Percentiles rank a stretch among this genome's conserved stretches.
These are phyloP conservation scores for Penicillium oxalicum DNA, from an alignment of 2,329 filamentous ascomycete species.

Conservation along the genomic window DNA sequence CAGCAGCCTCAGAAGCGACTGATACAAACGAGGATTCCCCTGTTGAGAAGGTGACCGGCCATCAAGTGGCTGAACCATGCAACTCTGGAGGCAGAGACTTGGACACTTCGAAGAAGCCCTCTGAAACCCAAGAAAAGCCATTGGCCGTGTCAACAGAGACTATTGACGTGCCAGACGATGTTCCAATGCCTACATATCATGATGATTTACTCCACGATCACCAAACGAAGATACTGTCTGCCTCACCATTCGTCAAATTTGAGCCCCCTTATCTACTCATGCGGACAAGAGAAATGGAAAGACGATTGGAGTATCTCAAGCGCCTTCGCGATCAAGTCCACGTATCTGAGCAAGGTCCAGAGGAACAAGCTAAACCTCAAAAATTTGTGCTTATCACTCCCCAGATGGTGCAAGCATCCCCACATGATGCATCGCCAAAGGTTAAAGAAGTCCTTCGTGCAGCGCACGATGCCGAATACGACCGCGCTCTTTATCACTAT, in stretches of 20 bases:
- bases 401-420: slow-evolving; percentile 85
- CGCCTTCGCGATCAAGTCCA: slow-evolving; percentile 67
- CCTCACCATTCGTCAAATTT: slow-evolving; percentile 94
- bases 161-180: slow-evolving; percentile 63
- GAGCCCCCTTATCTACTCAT: slow-evolving; percentile 88
- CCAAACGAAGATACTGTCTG: slow-evolving; percentile 86
- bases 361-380: slow-evolving; percentile 59
- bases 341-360: slow-evolving; percentile 40
- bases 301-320: slow-evolving; percentile 73
- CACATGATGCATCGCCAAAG: slow-evolving; percentile 72
- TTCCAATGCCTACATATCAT: slow-evolving; percentile 85
- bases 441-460: slow-evolving; percentile 91
- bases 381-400: slow-evolving; percentile 88
- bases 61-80: slow-evolving; percentile 1
- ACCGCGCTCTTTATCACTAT: slow-evolving; percentile 90
- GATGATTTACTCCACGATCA: slow-evolving; percentile 92
- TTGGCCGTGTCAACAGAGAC: slow-evolving; percentile 15
- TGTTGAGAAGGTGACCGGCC: slow-evolving; percentile 8
- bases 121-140: slow-evolving; percentile 14
- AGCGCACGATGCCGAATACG: slow-evolving; percentile 93
- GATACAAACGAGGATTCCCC: slow-evolving; percentile 21
- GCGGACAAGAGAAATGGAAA: slow-evolving; percentile 84
- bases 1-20: slow-evolving; percentile 47
- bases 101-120: slow-evolving; percentile 9
- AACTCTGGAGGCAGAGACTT: not conserved